Evolutionary conservation across 2,329 filamentous ascomycete species (phyloP).

Genomic region (Orbilia quercus): DNA sequence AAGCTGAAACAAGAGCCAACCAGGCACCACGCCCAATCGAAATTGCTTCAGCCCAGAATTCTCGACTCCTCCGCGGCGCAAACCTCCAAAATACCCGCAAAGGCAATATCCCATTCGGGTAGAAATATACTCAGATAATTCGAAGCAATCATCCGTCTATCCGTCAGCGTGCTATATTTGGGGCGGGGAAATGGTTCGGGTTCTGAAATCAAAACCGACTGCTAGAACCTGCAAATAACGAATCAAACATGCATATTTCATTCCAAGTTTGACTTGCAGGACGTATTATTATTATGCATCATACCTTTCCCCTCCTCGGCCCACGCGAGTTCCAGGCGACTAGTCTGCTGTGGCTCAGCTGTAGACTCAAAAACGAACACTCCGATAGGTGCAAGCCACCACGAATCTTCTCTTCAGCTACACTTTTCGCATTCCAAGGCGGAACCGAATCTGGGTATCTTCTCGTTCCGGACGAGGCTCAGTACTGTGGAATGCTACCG

Average conservation of each 20-base stretch:
- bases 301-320: slow-evolving; percentile 20
- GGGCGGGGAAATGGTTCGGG: slow-evolving; percentile 30
- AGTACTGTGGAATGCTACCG: too few species aligned
- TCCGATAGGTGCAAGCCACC: slow-evolving; percentile 25
- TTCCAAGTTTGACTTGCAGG: not conserved
- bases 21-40: slow-evolving; percentile 39
- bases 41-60: slow-evolving; percentile 25
- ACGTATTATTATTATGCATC: slow-evolving; percentile 33
- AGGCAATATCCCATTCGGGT: slow-evolving; percentile 10
- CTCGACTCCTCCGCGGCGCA: slow-evolving; percentile 22
- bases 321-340: slow-evolving; percentile 28
- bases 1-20: slow-evolving; percentile 54
- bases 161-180: slow-evolving; percentile 35
- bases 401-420: not conserved
- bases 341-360: slow-evolving; percentile 26
- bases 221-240: slow-evolving; percentile 28
- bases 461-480: too few species aligned
- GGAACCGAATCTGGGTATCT: too few species aligned
- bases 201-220: slow-evolving; percentile 18
- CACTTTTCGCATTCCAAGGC: not conserved
- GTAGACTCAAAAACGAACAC: not conserved
- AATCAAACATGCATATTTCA: slow-evolving; percentile 40
- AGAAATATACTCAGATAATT: slow-evolving; percentile 13
- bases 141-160: too few species aligned
- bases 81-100: slow-evolving; percentile 54